These are phyloP conservation scores for Meripilus lineatus DNA, from an alignment of 1,284 basidiomycete genomes.

Conservation along the genomic window DNA sequence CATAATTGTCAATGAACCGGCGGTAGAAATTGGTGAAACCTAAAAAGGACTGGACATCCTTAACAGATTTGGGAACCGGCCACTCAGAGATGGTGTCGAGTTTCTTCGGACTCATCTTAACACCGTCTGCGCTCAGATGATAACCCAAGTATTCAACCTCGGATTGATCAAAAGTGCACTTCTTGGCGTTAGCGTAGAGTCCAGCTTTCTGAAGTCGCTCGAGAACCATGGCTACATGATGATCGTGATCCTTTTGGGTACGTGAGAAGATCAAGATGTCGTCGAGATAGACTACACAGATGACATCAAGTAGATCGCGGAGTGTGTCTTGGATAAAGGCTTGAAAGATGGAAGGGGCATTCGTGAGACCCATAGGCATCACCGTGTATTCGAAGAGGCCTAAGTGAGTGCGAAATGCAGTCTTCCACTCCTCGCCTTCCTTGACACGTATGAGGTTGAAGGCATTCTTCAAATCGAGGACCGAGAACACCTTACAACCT, in stretches of 20 bases:
- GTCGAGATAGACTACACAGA: constrained; percentile 23
- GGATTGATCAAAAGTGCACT: constrained; percentile 30
- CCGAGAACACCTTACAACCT: constrained; percentile 26
- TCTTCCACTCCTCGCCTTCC: constrained; percentile 16
- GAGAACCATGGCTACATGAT: constrained; percentile 25
- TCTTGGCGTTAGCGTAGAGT: constrained; percentile 29
- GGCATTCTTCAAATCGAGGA: constrained; percentile 26
- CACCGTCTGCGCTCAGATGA: constrained; percentile 21
- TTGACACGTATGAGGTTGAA: constrained; percentile 19
- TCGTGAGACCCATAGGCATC: constrained; percentile 30
- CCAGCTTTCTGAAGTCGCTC: constrained; percentile 21
- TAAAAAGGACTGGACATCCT: constrained; percentile 31
- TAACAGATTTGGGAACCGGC: constrained; percentile 26
- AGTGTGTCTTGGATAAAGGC: constrained; percentile 22
- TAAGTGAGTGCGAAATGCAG: constrained; percentile 14
- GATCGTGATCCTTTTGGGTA: constrained; percentile 15
- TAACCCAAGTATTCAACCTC: constrained; percentile 36
- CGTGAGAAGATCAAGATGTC: constrained; percentile 22
- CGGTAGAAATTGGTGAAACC: constrained; percentile 25
- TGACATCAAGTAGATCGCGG: constrained; percentile 16
- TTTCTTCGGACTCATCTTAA: constrained; percentile 35
- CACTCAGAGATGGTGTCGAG: constrained; percentile 30
- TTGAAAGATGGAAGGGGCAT: constrained; percentile 25
- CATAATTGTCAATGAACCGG: constrained; percentile 35
- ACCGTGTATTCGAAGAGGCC: constrained; percentile 25